phyloP scores from a whole-genome alignment of 78 protist genomes.

The Dictyostelium brefeldianum region DNA sequence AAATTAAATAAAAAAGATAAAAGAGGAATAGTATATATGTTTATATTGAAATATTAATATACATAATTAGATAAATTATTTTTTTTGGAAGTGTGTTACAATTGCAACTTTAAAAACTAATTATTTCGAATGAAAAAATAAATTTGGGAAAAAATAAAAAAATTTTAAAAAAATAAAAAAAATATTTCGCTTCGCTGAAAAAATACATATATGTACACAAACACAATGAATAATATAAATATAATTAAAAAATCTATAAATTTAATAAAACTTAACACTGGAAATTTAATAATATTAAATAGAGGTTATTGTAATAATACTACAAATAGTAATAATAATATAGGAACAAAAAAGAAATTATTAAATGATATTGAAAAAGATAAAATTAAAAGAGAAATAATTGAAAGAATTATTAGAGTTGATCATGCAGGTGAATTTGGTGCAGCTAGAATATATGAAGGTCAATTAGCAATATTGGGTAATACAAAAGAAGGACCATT shows the following conservation, averaged over 20 bases:
- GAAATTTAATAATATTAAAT: not conserved
- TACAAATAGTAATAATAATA: not conserved
- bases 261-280: not conserved
- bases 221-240: not conserved
- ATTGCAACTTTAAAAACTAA: too few relatives aligned
- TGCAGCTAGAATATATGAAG: slow-evolving; percentile 88
- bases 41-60: too few relatives aligned
- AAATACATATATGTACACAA: not conserved
- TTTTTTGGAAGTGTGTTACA: too few relatives aligned
- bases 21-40: not conserved
- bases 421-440: slow-evolving; percentile 94
- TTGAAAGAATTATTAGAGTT: slow-evolving; percentile 85
- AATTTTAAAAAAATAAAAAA: not conserved
- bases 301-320: not conserved
- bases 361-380: slow-evolving; percentile 10
- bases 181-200: too few relatives aligned
- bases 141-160: too few relatives aligned
- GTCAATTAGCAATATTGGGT: slow-evolving; percentile 84
- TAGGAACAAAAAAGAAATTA: not conserved
- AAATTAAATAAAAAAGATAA: not conserved
- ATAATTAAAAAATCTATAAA: not conserved
- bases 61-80: too few relatives aligned
- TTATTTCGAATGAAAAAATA: too few relatives aligned
- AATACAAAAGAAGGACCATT: slow-evolving; percentile 67
- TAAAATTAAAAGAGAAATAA: slow-evolving; percentile 34